phyloP scores from a whole-genome alignment of 306 rosid genomes.

The Pterocarpus macrocarpus region DNA sequence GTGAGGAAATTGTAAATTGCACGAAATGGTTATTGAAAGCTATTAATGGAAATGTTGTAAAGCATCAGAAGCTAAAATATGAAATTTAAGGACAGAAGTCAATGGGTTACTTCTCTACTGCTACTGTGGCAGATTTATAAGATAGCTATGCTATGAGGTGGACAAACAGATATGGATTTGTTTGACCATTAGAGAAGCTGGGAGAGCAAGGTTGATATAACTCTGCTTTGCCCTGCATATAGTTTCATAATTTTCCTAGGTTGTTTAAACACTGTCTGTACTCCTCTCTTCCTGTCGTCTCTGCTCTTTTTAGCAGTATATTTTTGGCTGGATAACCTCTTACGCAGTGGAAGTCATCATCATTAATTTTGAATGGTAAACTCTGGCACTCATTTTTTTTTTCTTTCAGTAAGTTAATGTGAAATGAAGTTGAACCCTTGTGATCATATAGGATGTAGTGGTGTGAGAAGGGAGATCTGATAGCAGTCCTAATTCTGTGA shows the following conservation, averaged over 20 bases:
- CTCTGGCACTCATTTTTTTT: no score
- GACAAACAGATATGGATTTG: slow-evolving; percentile 3
- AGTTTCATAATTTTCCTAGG: no score
- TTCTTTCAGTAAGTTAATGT: no score
- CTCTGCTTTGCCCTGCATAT: no score
- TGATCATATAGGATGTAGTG: neutral
- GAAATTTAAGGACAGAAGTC: neutral
- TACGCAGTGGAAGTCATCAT: neutral
- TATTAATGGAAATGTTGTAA: neutral
- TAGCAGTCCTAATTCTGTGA: no score
- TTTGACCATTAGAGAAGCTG: neutral
- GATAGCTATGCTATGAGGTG: neutral
- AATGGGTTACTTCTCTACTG: slow-evolving; percentile 13
- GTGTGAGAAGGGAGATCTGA: neutral
- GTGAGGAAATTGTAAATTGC: neutral
- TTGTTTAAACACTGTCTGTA: no score
- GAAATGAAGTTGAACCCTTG: no score
- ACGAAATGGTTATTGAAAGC: slow-evolving; percentile 11
- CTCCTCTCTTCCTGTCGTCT: neutral
- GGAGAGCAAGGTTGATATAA: no score
- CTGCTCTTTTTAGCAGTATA: neutral
- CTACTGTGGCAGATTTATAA: neutral
- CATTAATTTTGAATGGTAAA: neutral
- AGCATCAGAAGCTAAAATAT: slow-evolving; percentile 9
- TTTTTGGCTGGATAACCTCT: neutral